Base-by-base conservation (phyloP, 2,329 filamentous ascomycete species). In the Colletotrichum graminicola region DNA sequence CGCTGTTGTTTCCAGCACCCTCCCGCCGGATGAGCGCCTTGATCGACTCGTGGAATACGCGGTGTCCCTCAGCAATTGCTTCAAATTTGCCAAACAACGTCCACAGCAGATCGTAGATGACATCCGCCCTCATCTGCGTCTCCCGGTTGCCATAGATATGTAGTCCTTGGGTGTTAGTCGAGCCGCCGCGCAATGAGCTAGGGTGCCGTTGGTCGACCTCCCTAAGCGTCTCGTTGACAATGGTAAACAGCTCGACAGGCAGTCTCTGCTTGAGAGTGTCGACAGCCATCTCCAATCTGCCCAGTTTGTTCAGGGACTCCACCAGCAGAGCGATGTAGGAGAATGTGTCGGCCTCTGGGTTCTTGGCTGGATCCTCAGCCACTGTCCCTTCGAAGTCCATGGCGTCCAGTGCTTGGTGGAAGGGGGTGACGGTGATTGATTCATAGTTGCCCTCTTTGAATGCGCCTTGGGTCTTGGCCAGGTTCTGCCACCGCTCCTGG, bases 41-140 rank as follows among this genome's bases (percentile, higher is more conserved):
- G 77, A 98, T 92, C 57, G 97, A 93, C 80, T 98, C 96, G 80
- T 98, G 94, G 68, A 98, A 91, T 0, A 98, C 92, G 52, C 97
- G 92, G 78, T 99, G 96, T 2, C 95, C 94, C 82, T 99, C 97
- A 5, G 94, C 94, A 75, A 99, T 98, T 10, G 96, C 94, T 80
- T 98, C 96, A 74, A 99, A 98, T 76, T 98, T 98, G 54, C 95
- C 95, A 79, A 97, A 99, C 0, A 99, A 82, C 0, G 94, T 95
- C 90, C 93, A 97, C 2, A 99, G 84, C 56, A 98, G 88, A 77
- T 99, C 96, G 74, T 96, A 93, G 60, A 99, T 92, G 36, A 98
- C 93, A 76, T 94, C 93, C 18, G 92, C 92, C 23, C 93, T 89
- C 83, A 95, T 90, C 74, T 93, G 91, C 23, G 92, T 94, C 75